Base-by-base conservation (phyloP, 2,329 filamentous ascomycete species). In the Alternaria rosae region DNA sequence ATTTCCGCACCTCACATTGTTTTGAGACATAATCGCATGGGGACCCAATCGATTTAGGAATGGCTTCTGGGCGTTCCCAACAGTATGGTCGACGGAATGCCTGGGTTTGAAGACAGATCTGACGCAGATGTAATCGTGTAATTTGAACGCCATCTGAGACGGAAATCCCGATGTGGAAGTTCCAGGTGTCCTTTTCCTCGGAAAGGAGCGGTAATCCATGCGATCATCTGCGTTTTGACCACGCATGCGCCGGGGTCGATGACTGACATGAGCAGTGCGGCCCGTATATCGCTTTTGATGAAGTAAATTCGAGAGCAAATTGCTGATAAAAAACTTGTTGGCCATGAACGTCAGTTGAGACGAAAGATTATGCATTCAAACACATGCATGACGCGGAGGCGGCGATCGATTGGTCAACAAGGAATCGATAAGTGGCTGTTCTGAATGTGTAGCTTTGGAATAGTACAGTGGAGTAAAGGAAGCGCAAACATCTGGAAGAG, bases 11-110 rank as follows among this genome's bases (percentile, higher is more conserved):
- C 60, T 55, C 54, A 54, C 41, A 21, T 66, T 62, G 26, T 62
- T 68, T 62, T 55, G 57, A 69, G 69, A 70, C 65, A 68, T 17
- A 38, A 47, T 48, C 61, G 59, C 67, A 65, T 71, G 57, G 52
- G 54, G 43, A 45, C 50, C 51, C 59, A 42, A 48, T 12, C 65
- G 50, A 54, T 47, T 65, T 51, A 55, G 42, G 55, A 61, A 48
- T 64, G 44, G 63, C 59, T 52, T 50, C 30, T 47, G 41, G 59
- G 60, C 61, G 56, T 44, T 64, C 53, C 70, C 68, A 54, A 47
- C 42, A 47, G 56, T 50, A 44, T 70, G 68, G 68, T 44, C 43
- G 28, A 52, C 56, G 38, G 45, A 17, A 58, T 69, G 64, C 65
- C 63, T 57, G 45, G 20, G 43, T 21, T 57, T 64, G 44, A 47